Base-by-base conservation (phyloP, 148 eudicot species). In the Chenopodium formosanum region DNA sequence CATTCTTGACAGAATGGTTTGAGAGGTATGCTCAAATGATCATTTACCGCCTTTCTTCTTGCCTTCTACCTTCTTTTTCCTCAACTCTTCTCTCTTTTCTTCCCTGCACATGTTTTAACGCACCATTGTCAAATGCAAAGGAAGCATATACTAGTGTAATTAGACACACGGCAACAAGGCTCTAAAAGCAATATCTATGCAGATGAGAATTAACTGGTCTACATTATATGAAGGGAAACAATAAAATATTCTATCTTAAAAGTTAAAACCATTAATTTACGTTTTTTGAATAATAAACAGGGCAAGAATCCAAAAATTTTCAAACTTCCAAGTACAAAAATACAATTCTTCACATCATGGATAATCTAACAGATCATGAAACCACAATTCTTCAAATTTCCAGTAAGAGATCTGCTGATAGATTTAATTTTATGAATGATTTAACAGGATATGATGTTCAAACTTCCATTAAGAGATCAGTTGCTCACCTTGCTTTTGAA, bases 401-500 rank as follows among this genome's bases (percentile, higher is more conserved):
- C 44, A 40, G 44, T 40, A 40, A 40, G 44, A 40, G 44, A 40
- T 40, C 44, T 6, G 44, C 7, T 40, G 44, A 40, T 6, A 40
- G 44, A 0, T 40, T 40, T 40, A 40, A 71, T 46, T 34, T 34
- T n/a, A 47, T 62, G 16, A 29, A 7, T 68, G 9, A 31, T 25
- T 17, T 50, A 20, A n/a, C 20, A 47, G 4, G 8, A 3, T 19
- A 29, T 19, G 63, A 72, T 27, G 9, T 13, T 34, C 12, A 74
- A 22, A 77, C 16, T 20, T 52, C 4, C 56, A 32, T 37, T 73
- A 68, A 9, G 20, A 34, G 69, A 80, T 62, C 29, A 58, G 50
- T 44, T 32, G 53, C 79, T 53, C 86, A 92, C 95, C 95, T 92
- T 53, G 82, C 78, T 85, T 73, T 87, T 76, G 93, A 85, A 68